Percentiles rank a stretch among this genome's conserved stretches.
phyloP scores from a whole-genome alignment of 2,329 filamentous ascomycete genomes.

The Exophiala sp. region DNA sequence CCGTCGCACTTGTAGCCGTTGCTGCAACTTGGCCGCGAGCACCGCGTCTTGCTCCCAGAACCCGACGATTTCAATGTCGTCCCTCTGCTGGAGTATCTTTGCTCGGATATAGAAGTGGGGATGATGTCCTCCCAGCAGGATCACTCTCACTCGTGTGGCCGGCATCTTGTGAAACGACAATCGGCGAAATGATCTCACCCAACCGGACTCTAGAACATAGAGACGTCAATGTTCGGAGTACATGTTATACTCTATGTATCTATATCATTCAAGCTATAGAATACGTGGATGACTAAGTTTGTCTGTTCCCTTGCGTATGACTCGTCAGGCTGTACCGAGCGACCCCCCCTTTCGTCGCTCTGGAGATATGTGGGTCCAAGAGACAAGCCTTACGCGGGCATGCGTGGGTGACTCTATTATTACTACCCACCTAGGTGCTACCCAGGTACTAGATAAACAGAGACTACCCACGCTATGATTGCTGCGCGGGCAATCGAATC shows the following conservation, averaged over 20 bases:
- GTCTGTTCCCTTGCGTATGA: too few species aligned
- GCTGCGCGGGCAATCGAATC: background rate
- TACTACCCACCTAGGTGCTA: too few species aligned
- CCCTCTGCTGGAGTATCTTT: background rate
- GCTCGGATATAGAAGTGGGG: slow-evolving; percentile 4
- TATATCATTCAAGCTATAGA: too few species aligned
- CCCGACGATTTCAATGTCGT: slow-evolving; percentile 1
- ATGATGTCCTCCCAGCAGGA: slow-evolving; percentile 4
- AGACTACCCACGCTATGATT: too few species aligned
- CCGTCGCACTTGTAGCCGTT: background rate
- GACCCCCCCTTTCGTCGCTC: too few species aligned
- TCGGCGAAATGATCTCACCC: too few species aligned
- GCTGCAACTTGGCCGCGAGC: background rate
- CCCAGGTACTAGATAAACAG: too few species aligned
- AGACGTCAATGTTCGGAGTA: too few species aligned
- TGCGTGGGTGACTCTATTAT: background rate
- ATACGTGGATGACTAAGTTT: too few species aligned
- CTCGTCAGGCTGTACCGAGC: too few species aligned
- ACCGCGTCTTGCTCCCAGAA: slow-evolving; percentile 2
- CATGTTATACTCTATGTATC: too few species aligned
- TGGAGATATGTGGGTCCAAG: background rate
- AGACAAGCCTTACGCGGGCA: background rate
- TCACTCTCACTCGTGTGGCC: background rate
- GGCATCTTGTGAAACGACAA: background rate
- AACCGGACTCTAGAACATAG: too few species aligned